Evolutionary conservation across 352 stramenopile genomes (phyloP).

Genomic region (Ophiocytium majus): DNA sequence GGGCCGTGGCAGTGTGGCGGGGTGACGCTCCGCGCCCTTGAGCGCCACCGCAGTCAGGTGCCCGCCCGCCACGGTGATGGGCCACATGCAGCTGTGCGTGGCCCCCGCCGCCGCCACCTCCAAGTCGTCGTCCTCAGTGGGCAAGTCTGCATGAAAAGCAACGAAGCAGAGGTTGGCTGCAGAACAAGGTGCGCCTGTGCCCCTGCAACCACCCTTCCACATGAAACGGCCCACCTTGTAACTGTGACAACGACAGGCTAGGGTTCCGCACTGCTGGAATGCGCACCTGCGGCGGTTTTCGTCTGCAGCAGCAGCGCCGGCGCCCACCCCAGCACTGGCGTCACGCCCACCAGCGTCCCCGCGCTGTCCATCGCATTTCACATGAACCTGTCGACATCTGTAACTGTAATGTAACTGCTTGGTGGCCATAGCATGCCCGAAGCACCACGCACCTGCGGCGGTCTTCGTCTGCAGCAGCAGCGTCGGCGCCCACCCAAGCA

Average conservation of each 20-base stretch:
- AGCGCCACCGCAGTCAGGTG: slow-evolving; percentile 54
- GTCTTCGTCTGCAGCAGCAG: slow-evolving; percentile 20
- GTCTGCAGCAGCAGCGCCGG: slow-evolving; percentile 10
- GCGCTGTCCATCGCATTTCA: slow-evolving; percentile 57
- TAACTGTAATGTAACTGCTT: too few relatives aligned
- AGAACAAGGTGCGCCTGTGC: too few relatives aligned
- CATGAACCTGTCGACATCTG: too few relatives aligned
- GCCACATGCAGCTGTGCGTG: slow-evolving; percentile 52
- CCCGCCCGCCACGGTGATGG: slow-evolving; percentile 51
- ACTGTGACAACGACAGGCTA: too few relatives aligned
- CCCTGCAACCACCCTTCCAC: too few relatives aligned
- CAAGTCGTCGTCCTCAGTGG: too few relatives aligned
- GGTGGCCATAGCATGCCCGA: too few relatives aligned
- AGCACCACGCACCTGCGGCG: background rate
- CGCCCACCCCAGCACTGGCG: slow-evolving; percentile 15
- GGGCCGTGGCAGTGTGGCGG: slow-evolving; percentile 53
- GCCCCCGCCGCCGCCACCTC: too few relatives aligned
- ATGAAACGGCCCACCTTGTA: too few relatives aligned
- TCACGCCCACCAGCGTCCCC: slow-evolving; percentile 51
- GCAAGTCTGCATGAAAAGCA: too few relatives aligned
- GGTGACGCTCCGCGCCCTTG: slow-evolving; percentile 45
- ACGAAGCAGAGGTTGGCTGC: too few relatives aligned
- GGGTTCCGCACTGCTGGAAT: too few relatives aligned
- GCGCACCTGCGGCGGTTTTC: background rate
- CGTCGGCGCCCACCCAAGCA: slow-evolving; percentile 7